Conservation (phyloP, 1,284 basidiomycete species). For the Heliocybe sulcata region DNA sequence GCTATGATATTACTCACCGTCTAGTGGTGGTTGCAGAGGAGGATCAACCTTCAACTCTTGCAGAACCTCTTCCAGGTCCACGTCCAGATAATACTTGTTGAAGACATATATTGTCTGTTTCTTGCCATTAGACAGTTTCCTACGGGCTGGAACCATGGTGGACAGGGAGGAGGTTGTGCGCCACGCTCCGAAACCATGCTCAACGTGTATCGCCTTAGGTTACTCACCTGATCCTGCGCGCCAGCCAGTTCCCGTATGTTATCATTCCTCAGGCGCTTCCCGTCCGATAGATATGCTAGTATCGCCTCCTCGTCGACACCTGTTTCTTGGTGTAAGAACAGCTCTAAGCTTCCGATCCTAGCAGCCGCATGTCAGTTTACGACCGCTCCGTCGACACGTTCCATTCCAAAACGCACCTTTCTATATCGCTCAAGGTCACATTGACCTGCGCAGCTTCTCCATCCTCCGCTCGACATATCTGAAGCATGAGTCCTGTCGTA, state of each 20-base stretch:
- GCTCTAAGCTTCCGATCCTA: constrained; percentile 58
- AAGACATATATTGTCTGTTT: constrained; percentile 68
- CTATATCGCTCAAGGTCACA: constrained; percentile 63
- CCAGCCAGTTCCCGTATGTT: constrained; percentile 70
- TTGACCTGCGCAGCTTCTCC: constrained; percentile 56
- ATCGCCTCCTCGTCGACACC: constrained; percentile 57
- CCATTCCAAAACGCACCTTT: constrained; percentile 39
- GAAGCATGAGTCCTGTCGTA: constrained; percentile 39
- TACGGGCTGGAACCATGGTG: neutral
- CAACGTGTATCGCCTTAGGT: constrained; percentile 3
- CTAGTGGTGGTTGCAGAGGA: constrained; percentile 54
- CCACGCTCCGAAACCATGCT: neutral
- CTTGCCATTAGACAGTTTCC: neutral
- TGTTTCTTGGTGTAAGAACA: constrained; percentile 60
- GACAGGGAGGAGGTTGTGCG: neutral
- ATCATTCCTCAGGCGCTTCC: constrained; percentile 54
- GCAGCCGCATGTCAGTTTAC: neutral
- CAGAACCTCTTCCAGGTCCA: constrained; percentile 56
- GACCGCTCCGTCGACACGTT: constrained; percentile 3
- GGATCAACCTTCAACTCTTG: constrained; percentile 50
- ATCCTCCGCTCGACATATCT: constrained; percentile 70
- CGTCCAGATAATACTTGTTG: constrained; percentile 70
- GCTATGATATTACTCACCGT: constrained; percentile 34
- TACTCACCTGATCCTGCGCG: constrained; percentile 58
- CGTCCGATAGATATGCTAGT: constrained; percentile 74